Percentiles rank a stretch among this genome's conserved stretches.
phyloP scores from a whole-genome alignment of 2,329 filamentous ascomycete genomes.

The Leptographium wingfieldii region DNA sequence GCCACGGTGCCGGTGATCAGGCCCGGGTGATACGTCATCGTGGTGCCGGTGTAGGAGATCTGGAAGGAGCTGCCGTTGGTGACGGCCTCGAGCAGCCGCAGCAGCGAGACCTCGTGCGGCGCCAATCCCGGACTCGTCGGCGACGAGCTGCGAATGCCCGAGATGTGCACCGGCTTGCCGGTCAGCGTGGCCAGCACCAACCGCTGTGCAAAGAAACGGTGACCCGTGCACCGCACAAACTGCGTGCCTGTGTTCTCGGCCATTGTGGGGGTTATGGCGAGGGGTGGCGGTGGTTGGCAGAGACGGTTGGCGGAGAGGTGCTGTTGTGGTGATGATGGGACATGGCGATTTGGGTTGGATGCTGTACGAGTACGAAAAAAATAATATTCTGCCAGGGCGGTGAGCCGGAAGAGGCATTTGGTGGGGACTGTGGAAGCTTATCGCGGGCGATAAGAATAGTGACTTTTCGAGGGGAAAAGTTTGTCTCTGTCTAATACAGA shows the following conservation, averaged over 20 bases:
- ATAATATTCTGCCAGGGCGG: neutral
- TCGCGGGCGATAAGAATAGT: neutral
- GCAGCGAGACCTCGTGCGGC: slow-evolving; percentile 86
- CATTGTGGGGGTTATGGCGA: slow-evolving; percentile 4
- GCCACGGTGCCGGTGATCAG: slow-evolving; percentile 77
- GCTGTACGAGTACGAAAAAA: neutral
- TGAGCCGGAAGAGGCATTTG: neutral
- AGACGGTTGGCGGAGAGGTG: neutral
- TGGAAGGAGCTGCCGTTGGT: slow-evolving; percentile 94
- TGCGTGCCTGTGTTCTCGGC: slow-evolving; percentile 1
- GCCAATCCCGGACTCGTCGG: slow-evolving; percentile 79
- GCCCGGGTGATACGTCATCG: slow-evolving; percentile 81
- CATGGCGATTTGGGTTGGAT: neutral
- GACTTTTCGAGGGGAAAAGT: neutral
- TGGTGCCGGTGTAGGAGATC: slow-evolving; percentile 92
- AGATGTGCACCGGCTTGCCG: slow-evolving; percentile 79
- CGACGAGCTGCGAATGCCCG: slow-evolving; percentile 80
- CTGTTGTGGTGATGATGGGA: too few relatives aligned
- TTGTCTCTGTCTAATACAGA: too few relatives aligned
- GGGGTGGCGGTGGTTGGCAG: neutral
- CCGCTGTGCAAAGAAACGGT: slow-evolving; percentile 70
- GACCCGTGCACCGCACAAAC: slow-evolving; percentile 58
- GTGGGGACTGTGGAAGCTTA: neutral
- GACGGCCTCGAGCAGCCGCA: slow-evolving; percentile 84
- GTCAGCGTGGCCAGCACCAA: slow-evolving; percentile 85